Evolutionary conservation across 2,329 filamentous ascomycete species (phyloP).

Genomic region (Juglanconis sp.): DNA sequence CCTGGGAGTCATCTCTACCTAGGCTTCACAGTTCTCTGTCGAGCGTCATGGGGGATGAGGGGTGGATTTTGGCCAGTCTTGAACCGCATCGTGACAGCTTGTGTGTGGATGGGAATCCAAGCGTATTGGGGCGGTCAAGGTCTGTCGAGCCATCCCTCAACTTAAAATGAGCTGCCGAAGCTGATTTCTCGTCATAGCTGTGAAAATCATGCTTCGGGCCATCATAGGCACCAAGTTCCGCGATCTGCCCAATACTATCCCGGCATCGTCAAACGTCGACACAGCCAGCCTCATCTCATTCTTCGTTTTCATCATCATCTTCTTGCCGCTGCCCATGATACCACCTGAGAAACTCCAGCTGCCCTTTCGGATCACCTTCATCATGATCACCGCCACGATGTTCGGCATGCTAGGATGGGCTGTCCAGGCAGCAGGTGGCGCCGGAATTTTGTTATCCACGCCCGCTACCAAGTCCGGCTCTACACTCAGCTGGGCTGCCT

Average conservation of each 20-base stretch:
- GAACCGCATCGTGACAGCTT: slow-evolving; percentile 29
- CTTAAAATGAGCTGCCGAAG: not conserved
- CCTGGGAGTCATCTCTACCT: slow-evolving; percentile 31
- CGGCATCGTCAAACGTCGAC: slow-evolving; percentile 24
- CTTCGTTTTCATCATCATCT: slow-evolving; percentile 28
- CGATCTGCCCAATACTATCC: slow-evolving; percentile 24
- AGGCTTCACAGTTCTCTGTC: slow-evolving; percentile 32
- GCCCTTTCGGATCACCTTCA: slow-evolving; percentile 26
- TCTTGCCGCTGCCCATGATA: slow-evolving; percentile 26
- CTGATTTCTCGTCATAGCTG: slow-evolving; percentile 15
- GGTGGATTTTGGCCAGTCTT: slow-evolving; percentile 31
- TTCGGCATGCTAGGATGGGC: slow-evolving; percentile 31
- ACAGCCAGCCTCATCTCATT: slow-evolving; percentile 27
- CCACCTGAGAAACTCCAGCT: slow-evolving; percentile 28
- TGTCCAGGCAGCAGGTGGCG: slow-evolving; percentile 25
- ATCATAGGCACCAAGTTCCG: slow-evolving; percentile 26
- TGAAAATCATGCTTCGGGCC: slow-evolving; percentile 28
- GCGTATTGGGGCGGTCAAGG: slow-evolving; percentile 28
- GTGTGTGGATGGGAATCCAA: slow-evolving; percentile 30
- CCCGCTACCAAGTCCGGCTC: slow-evolving; percentile 24
- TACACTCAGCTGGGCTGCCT: slow-evolving; percentile 27
- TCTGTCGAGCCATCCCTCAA: not conserved
- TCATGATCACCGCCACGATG: slow-evolving; percentile 29
- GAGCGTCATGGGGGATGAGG: slow-evolving; percentile 25
- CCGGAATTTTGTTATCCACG: slow-evolving; percentile 24